Conservation (phyloP, 2,329 filamentous ascomycete species). For the Curvularia eragrostidis region DNA sequence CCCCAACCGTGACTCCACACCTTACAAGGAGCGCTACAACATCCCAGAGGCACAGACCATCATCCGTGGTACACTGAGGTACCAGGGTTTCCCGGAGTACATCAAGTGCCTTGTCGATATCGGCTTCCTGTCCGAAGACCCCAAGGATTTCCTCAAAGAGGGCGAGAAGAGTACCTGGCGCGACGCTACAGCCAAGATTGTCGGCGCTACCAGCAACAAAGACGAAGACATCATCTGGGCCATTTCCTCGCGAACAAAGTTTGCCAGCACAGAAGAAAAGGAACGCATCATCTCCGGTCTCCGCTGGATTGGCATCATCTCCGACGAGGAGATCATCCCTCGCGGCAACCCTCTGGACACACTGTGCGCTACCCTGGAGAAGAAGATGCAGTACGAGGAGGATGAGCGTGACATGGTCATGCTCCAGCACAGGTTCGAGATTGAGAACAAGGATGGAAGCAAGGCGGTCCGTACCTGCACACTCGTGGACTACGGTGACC, state of each 20-base stretch:
- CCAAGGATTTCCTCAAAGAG: constrained; percentile 67
- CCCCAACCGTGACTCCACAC: constrained; percentile 88
- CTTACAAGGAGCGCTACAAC: constrained; percentile 85
- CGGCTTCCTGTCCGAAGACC: constrained; percentile 81
- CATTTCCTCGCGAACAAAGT: constrained; percentile 77
- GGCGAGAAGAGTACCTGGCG: constrained; percentile 74
- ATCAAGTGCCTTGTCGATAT: constrained; percentile 86
- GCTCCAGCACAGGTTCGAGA: constrained; percentile 82
- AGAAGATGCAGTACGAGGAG: constrained; percentile 88
- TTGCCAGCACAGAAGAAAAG: constrained; percentile 72
- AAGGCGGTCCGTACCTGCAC: constrained; percentile 81
- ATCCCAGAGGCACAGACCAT: constrained; percentile 93
- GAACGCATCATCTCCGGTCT: constrained; percentile 73
- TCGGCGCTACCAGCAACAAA: constrained; percentile 70
- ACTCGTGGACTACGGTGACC: constrained; percentile 81
- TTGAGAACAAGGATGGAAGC: constrained; percentile 80
- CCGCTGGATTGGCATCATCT: constrained; percentile 74
- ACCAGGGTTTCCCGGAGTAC: constrained; percentile 89
- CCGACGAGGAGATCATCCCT: constrained; percentile 72
- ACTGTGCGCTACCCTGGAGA: constrained; percentile 85
- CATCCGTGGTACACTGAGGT: constrained; percentile 83
- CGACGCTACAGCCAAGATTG: constrained; percentile 79
- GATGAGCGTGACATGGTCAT: constrained; percentile 84
- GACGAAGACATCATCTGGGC: constrained; percentile 75
- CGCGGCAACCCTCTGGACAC: constrained; percentile 84